Evolutionary conservation across 176 grass and related monocot species (phyloP).

Genomic region (Eleusine indica): DNA sequence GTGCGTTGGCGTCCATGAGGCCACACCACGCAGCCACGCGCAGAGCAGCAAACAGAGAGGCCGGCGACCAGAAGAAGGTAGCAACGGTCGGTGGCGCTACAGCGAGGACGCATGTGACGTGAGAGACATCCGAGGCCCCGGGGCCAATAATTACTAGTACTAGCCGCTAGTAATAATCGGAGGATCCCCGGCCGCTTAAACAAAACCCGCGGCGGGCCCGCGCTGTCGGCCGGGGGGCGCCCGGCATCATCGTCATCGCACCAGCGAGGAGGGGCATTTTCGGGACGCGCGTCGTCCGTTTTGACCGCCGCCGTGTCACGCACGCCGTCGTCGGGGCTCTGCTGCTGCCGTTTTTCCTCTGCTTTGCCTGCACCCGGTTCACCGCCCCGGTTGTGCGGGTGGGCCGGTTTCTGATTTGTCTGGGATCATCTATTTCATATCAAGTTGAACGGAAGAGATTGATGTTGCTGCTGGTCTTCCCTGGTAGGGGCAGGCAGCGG

Average conservation of each 20-base stretch:
- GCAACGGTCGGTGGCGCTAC: slow-evolving; percentile 33
- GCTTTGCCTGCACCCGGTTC: background rate
- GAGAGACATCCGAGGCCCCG: background rate
- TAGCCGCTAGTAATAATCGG: background rate
- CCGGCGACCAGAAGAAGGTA: background rate
- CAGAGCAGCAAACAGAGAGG: too few relatives aligned
- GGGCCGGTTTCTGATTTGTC: background rate
- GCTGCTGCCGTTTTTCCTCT: background rate
- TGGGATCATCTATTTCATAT: too few relatives aligned
- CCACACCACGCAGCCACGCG: background rate
- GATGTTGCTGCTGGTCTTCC: too few relatives aligned
- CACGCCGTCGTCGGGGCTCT: background rate
- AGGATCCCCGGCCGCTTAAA: background rate
- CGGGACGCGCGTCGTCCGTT: background rate
- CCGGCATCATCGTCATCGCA: background rate
- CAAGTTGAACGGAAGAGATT: too few relatives aligned
- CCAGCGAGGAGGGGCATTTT: background rate
- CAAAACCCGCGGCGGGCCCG: slow-evolving; percentile 7
- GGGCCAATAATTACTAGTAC: background rate
- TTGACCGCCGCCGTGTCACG: background rate
- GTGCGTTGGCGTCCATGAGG: slow-evolving; percentile 34
- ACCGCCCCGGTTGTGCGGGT: too few relatives aligned
- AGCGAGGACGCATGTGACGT: slow-evolving; percentile 36
- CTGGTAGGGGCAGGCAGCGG: too few relatives aligned
- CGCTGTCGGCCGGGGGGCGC: background rate